These are phyloP conservation scores for Aspergillus bertholletiae DNA, from an alignment of 495 filamentous ascomycete species.

Conservation along the genomic window DNA sequence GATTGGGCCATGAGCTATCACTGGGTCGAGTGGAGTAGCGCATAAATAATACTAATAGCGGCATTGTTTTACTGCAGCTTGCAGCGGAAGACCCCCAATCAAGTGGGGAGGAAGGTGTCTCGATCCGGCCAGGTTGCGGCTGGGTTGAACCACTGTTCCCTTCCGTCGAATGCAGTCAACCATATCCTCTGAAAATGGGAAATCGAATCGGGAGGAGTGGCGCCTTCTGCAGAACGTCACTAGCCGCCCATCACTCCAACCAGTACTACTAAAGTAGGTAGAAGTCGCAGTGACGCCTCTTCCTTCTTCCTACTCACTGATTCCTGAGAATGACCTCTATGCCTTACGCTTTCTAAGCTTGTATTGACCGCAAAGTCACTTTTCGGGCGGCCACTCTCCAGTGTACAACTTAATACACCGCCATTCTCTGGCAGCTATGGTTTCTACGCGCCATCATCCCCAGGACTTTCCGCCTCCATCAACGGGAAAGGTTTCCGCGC, in stretches of 20 bases:
- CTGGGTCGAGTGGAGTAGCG: not conserved
- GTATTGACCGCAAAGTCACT: slow-evolving; percentile 5
- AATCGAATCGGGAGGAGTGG: not conserved
- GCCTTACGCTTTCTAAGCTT: not conserved
- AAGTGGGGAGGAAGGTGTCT: not conserved
- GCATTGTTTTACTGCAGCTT: too few species aligned
- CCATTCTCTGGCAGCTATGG: slow-evolving; percentile 30
- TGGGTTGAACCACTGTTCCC: not conserved
- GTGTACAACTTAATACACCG: not conserved
- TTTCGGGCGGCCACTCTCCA: not conserved
- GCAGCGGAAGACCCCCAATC: not conserved
- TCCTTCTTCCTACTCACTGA: not conserved
- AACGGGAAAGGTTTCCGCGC: slow-evolving; percentile 11
- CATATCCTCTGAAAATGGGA: not conserved
- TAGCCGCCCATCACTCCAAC: slow-evolving; percentile 8
- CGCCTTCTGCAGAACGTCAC: slow-evolving; percentile 23
- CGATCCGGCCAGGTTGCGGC: not conserved
- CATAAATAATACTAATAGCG: not conserved
- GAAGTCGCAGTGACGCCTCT: not conserved
- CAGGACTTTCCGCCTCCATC: slow-evolving; percentile 41
- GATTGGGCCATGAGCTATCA: not conserved
- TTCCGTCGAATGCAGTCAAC: not conserved
- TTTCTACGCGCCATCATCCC: slow-evolving; percentile 51
- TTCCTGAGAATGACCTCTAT: not conserved
- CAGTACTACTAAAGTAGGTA: not conserved